Conservation (phyloP, 306 rosid species). For the Calophaca sinica region DNA sequence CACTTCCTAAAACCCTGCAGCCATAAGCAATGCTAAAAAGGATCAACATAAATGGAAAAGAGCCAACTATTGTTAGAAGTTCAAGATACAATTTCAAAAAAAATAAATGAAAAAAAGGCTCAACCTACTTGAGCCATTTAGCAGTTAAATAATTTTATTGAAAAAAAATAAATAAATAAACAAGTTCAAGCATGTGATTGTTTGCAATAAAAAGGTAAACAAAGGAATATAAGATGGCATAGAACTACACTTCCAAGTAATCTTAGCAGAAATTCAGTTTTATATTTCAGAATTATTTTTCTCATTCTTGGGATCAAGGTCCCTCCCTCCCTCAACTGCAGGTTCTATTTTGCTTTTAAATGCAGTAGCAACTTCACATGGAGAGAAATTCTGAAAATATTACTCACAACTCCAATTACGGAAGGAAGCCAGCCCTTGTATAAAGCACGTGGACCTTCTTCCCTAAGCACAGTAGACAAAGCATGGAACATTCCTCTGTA, state of each 20-base stretch:
- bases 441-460: constrained; percentile 97
- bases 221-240: constrained; percentile 22
- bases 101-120: not conserved
- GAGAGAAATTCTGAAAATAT: constrained; percentile 29
- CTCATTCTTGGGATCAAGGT: constrained; percentile 3
- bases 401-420: constrained; percentile 98
- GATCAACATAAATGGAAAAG: not conserved
- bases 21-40: not conserved
- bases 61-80: constrained; percentile 19
- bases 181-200: not conserved
- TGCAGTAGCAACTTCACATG: constrained; percentile 10
- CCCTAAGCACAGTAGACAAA: constrained; percentile 83
- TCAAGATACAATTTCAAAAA: not conserved
- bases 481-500: constrained; percentile 99
- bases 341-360: constrained; percentile 16
- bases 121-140: constrained; percentile 22
- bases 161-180: not conserved
- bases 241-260: constrained; percentile 18
- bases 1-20: not conserved
- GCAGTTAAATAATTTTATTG: not conserved
- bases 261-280: constrained; percentile 16
- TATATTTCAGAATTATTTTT: not conserved
- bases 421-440: constrained; percentile 99
- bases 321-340: not conserved
- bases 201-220: not conserved